Evolutionary conservation across 2,329 filamentous ascomycete genomes (phyloP).

Genomic region (Phoma sp.): DNA sequence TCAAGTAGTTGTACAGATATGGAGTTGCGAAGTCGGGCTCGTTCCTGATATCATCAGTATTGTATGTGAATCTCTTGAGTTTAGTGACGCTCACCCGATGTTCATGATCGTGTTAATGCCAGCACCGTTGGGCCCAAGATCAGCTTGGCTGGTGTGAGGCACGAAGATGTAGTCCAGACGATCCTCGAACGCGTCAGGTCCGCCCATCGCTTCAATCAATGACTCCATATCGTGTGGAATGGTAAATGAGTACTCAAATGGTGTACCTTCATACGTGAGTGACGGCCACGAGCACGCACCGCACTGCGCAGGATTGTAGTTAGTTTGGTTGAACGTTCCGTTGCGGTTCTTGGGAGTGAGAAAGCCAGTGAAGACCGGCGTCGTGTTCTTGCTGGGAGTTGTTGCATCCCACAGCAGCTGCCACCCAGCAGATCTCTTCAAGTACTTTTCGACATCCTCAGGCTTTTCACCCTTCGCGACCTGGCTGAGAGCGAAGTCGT

Average conservation of each 20-base stretch:
- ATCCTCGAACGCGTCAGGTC: slow-evolving; percentile 39
- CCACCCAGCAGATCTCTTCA: slow-evolving; percentile 43
- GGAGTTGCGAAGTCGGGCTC: slow-evolving; percentile 72
- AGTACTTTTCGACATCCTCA: slow-evolving; percentile 46
- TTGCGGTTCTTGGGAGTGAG: slow-evolving; percentile 28
- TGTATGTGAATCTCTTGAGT: background rate
- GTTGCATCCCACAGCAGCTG: slow-evolving; percentile 27
- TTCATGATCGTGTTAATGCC: slow-evolving; percentile 61
- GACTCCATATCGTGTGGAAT: slow-evolving; percentile 50
- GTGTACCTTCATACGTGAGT: slow-evolving; percentile 49
- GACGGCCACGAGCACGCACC: slow-evolving; percentile 46
- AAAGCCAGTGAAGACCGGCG: slow-evolving; percentile 26
- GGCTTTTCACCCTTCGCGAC: slow-evolving; percentile 48
- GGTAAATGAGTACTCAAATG: slow-evolving; percentile 51
- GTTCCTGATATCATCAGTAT: slow-evolving; percentile 55
- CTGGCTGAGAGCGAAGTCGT: slow-evolving; percentile 50
- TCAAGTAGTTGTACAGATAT: slow-evolving; percentile 58
- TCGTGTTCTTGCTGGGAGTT: slow-evolving; percentile 31
- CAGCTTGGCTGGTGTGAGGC: slow-evolving; percentile 41
- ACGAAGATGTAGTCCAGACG: slow-evolving; percentile 50
- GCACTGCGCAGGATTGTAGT: slow-evolving; percentile 49
- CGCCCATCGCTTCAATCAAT: slow-evolving; percentile 50
- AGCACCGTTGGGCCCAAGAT: slow-evolving; percentile 45
- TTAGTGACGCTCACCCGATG: slow-evolving; percentile 14
- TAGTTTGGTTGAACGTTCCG: slow-evolving; percentile 26